Base-by-base conservation (phyloP, 108 stramenopile genomes). In the Nitzschia sp. region DNA sequence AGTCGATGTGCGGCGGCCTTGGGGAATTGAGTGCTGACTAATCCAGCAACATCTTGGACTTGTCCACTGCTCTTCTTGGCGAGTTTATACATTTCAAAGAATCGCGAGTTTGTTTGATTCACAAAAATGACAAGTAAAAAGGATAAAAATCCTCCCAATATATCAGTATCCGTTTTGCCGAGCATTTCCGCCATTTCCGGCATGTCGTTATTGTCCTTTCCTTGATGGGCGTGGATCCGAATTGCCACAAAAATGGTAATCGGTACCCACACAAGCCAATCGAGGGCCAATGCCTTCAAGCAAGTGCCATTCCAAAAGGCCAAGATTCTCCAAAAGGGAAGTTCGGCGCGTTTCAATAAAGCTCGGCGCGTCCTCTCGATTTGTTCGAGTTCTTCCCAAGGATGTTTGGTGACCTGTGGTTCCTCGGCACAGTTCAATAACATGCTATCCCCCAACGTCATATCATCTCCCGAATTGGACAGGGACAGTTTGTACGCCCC, bases 41-140 rank as follows among this genome's bases (percentile, higher is more conserved):
- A 29, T 9, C 58, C 47, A 13, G 84, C 80, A 9, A 79, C 57
- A 47, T 85, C 84, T 22, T 66, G 55, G 32, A 81, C 72, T 16
- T 72, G 78, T 27, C 78, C 80, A 5, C 47, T 55, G 46, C 64
- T 41, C 19, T 56, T 65, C 74, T 67, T 85, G 2, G 41, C 55
- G 21, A 63, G 41, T 13, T 45, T 22, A 53, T 85, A 81, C 66
- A 78, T 46, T 32, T 47, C 46, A 63, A 68, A 65, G 55, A 76
- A 85, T 2, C 79, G 66, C 4, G 17, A 45, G 47, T 81, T 67
- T 16, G 56, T 81, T 25, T 71, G 56, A 45, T 72, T 69, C 27
- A 81, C 83, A 45, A 68, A 81, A 48, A 84, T 53, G 11, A 80
- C 80, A 15, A 85, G 28, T 36, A 85, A 85, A 53, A 85, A 83